Evolutionary conservation across 345 rosid genomes (phyloP).

Genomic region (Populus davidiana): DNA sequence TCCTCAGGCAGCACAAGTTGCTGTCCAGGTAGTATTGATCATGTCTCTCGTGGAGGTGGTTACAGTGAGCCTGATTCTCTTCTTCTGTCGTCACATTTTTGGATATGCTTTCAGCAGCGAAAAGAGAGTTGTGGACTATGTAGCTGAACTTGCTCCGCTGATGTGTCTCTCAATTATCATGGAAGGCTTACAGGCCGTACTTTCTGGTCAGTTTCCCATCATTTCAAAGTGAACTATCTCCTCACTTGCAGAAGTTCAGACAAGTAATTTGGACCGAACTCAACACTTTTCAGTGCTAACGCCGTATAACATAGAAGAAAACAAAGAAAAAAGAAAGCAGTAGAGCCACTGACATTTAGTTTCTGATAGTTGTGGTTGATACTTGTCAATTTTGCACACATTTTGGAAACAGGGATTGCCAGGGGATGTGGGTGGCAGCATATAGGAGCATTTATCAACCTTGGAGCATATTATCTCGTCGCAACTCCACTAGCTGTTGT

Average conservation of each 20-base stretch:
- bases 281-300: no score
- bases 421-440: slow-evolving; percentile 28
- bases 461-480: slow-evolving; percentile 10
- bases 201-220: slow-evolving; percentile 19
- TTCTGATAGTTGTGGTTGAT: no score
- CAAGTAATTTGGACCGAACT: no score
- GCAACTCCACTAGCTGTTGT: slow-evolving; percentile 14
- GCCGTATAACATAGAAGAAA: no score
- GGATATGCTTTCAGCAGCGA: slow-evolving; percentile 22
- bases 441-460: slow-evolving; percentile 14
- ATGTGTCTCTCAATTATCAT: slow-evolving; percentile 16
- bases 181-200: slow-evolving; percentile 21
- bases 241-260: neutral
- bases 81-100: slow-evolving; percentile 14
- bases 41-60: slow-evolving; percentile 3
- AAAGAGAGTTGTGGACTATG: slow-evolving; percentile 21
- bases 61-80: slow-evolving; percentile 12
- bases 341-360: no score
- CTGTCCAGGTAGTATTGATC: slow-evolving; percentile 1
- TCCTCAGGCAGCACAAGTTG: slow-evolving; percentile 10
- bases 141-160: slow-evolving; percentile 21
- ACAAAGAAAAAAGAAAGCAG: no score
- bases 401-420: slow-evolving; percentile 13
- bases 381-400: neutral
- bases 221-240: neutral